Percentiles rank a stretch among this genome's conserved stretches.
Evolutionary conservation across 495 filamentous ascomycete genomes (phyloP).

Genomic region (Viridothelium virens): DNA sequence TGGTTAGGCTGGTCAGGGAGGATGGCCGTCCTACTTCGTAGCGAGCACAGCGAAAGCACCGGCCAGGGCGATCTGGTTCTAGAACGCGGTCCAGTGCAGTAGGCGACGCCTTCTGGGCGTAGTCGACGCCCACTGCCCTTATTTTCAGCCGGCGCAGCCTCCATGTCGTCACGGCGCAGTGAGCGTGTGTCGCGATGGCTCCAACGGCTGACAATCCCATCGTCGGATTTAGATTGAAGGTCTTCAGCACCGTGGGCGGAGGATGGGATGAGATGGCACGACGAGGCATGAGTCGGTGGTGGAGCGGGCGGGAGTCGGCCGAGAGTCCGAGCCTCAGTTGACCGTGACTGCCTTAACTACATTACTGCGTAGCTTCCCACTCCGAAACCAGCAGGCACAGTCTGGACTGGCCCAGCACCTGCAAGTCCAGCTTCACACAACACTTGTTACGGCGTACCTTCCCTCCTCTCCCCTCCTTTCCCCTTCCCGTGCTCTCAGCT

Average conservation of each 20-base stretch:
- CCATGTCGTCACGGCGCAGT: constrained; percentile 1
- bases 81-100: constrained; percentile 8
- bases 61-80: constrained; percentile 4
- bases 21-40: too few relatives aligned
- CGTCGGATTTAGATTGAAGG: too few relatives aligned
- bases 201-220: neutral
- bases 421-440: neutral
- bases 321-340: neutral
- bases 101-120: neutral
- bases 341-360: too few relatives aligned
- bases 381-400: neutral
- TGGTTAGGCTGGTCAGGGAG: neutral
- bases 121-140: neutral
- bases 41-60: neutral
- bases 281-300: neutral
- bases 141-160: neutral
- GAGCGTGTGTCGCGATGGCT: neutral
- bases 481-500: neutral
- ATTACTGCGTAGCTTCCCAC: too few relatives aligned
- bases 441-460: neutral
- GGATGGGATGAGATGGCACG: too few relatives aligned
- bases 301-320: neutral
- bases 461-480: too few relatives aligned
- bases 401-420: neutral
- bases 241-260: too few relatives aligned